Base-by-base conservation (phyloP, 768 basidiomycete genomes). In the Krasilnikovozyma curviuscula region DNA sequence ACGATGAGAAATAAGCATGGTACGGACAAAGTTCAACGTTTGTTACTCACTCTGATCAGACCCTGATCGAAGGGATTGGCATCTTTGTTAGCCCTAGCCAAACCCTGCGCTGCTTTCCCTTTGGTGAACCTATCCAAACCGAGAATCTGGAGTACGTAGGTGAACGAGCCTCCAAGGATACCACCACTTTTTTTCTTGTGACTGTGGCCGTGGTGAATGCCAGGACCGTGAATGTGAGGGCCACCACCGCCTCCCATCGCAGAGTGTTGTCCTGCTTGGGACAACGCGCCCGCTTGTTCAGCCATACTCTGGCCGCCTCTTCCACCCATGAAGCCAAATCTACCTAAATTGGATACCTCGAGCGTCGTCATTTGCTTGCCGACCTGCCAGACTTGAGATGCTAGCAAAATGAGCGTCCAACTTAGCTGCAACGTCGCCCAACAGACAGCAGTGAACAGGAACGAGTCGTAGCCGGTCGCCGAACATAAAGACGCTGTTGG, bases 281-380 rank as follows among this genome's bases (percentile, higher is more conserved):
- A 56, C 53, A 13, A 50, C 52, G 65, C 65, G 10, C 65, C 65
- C 28, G 55, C 53, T 48, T 66, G 66, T 32, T 63, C 64, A 6
- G 60, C 39, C 35, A 67, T 40, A 16, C 55, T 57, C 9, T 54
- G 52, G 13, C 65, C 66, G 9, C 67, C 66, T 33, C 83, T 77
- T 0, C 89, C 89, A 31, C 93, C 91, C 85, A 98, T 91, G 68
- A 79, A 95, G 12, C 93, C 91, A 59, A 79, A 95, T 39, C 91
- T 75, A 3, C 91, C 86, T 2, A 97, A 76, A 60, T 98, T 98
- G 50, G 79, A 79, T 3, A 97, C 84, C 61, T 98, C 91, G 46
- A 89, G 72, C 0, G 91, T 95, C 1, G 91, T 98, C 74, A 97
- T 84, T 59, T 97, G 89, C 23, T 79, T 75, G 2, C 79, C 75